Evolutionary conservation across 148 eudicot genomes (phyloP).

Genomic region (Limonium bicolor): DNA sequence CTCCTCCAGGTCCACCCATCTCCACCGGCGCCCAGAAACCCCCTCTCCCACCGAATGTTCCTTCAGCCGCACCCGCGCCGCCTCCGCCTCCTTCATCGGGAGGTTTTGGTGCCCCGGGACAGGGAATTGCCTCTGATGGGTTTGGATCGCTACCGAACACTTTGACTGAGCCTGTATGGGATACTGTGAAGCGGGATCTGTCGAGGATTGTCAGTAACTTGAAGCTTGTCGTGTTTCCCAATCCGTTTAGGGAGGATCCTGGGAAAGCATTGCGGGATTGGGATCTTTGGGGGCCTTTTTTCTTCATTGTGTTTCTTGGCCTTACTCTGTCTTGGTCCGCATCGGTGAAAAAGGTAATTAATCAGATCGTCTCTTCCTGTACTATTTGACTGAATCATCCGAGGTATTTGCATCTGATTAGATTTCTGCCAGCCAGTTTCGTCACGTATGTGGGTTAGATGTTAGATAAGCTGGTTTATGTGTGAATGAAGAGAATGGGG

Average conservation of each 20-base stretch:
- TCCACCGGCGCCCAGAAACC: neutral
- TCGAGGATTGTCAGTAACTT: slow-evolving; percentile 74
- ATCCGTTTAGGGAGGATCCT: slow-evolving; percentile 84
- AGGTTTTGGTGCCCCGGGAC: neutral
- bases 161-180: slow-evolving; percentile 92
- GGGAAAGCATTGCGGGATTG: slow-evolving; percentile 92
- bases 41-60: slow-evolving; percentile 4
- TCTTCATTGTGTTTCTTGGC: slow-evolving; percentile 92
- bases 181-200: slow-evolving; percentile 82
- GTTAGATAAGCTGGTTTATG: too few species aligned
- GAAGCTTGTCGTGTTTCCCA: slow-evolving; percentile 94
- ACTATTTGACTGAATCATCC: neutral
- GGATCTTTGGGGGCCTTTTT: slow-evolving; percentile 99
- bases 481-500: too few species aligned
- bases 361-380: neutral
- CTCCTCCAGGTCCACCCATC: too few species aligned
- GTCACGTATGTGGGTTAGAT: too few species aligned
- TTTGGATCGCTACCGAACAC: slow-evolving; percentile 63
- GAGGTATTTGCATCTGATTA: neutral
- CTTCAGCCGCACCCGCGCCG: slow-evolving; percentile 16
- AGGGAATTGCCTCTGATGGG: slow-evolving; percentile 19
- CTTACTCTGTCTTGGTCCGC: slow-evolving; percentile 96
- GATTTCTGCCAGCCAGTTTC: neutral
- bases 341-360: slow-evolving; percentile 68
- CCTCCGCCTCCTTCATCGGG: slow-evolving; percentile 2